Evolutionary conservation across 2,329 filamentous ascomycete species (phyloP).

Genomic region (Davidsoniella neocaledoniae): DNA sequence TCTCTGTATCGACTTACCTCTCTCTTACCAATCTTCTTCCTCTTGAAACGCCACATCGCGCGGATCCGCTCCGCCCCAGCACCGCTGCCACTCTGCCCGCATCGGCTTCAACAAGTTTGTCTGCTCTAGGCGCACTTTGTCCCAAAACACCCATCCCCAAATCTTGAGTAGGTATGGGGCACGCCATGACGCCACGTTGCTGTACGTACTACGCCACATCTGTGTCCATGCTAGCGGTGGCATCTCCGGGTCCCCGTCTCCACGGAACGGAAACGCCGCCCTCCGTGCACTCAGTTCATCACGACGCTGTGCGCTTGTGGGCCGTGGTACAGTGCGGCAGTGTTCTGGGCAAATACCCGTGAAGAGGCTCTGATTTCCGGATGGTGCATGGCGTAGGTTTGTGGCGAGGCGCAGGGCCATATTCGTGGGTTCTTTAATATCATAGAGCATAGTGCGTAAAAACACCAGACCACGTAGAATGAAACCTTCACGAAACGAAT

Average conservation of each 20-base stretch:
- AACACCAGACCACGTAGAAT: conserved; percentile 6
- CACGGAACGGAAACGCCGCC: conserved; percentile 6
- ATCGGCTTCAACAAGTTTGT: conserved; percentile 3
- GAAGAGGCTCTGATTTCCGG: background rate
- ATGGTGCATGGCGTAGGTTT: background rate
- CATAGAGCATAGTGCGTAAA: conserved; percentile 5
- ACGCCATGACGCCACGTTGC: conserved; percentile 7
- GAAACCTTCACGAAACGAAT: background rate
- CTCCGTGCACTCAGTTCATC: conserved; percentile 2
- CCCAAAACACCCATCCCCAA: conserved; percentile 12
- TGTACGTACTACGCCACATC: conserved; percentile 10
- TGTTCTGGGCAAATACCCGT: background rate
- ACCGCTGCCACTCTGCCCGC: conserved; percentile 6
- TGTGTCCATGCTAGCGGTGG: conserved; percentile 9
- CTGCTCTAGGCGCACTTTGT: background rate
- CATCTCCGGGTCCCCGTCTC: background rate
- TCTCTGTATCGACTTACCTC: background rate
- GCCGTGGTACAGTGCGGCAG: background rate
- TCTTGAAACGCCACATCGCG: conserved; percentile 1
- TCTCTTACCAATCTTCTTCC: background rate
- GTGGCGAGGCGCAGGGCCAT: conserved; percentile 1
- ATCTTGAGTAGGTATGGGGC: conserved; percentile 10
- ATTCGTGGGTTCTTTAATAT: background rate
- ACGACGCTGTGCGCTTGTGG: background rate
- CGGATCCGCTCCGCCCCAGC: conserved; percentile 7